Percentiles rank a stretch among this genome's conserved stretches.
Evolutionary conservation across 1,284 basidiomycete species (phyloP).

Genomic region (Irpex rosettiformis): DNA sequence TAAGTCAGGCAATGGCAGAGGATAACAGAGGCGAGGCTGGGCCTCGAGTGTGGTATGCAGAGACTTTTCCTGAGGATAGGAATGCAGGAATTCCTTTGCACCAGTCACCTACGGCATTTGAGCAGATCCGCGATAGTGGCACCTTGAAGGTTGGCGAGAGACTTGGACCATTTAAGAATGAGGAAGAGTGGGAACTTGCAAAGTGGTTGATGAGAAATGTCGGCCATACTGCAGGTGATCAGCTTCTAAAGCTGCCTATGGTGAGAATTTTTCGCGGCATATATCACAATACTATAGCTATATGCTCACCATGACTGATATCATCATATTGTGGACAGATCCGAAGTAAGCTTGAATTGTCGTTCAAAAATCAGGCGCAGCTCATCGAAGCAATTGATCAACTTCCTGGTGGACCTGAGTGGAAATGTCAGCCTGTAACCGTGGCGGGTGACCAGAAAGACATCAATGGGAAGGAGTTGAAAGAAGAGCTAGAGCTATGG

Average conservation of each 20-base stretch:
- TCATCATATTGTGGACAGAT: background rate
- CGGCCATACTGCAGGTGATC: background rate
- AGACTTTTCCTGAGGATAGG: background rate
- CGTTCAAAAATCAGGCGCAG: slow-evolving; percentile 21
- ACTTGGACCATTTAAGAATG: background rate
- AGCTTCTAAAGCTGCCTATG: slow-evolving; percentile 1
- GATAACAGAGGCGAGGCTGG: background rate
- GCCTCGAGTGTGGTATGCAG: background rate
- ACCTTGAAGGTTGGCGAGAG: background rate
- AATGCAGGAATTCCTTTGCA: background rate
- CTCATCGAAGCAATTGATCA: slow-evolving; percentile 28
- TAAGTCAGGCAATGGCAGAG: background rate
- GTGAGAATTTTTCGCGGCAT: background rate
- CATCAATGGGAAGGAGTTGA: slow-evolving; percentile 9
- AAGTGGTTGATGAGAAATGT: slow-evolving; percentile 4
- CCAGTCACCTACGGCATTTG: background rate
- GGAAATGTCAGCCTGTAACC: slow-evolving; percentile 21
- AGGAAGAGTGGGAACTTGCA: background rate
- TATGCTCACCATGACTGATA: background rate
- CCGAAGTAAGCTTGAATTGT: background rate
- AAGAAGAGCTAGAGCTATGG: slow-evolving; percentile 29
- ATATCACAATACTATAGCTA: background rate
- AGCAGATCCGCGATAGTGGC: background rate
- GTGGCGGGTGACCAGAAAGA: slow-evolving; percentile 13
- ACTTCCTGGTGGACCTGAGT: slow-evolving; percentile 24